Conservation (phyloP, 202 grass and related monocot genomes). For the Zizania palustris region DNA sequence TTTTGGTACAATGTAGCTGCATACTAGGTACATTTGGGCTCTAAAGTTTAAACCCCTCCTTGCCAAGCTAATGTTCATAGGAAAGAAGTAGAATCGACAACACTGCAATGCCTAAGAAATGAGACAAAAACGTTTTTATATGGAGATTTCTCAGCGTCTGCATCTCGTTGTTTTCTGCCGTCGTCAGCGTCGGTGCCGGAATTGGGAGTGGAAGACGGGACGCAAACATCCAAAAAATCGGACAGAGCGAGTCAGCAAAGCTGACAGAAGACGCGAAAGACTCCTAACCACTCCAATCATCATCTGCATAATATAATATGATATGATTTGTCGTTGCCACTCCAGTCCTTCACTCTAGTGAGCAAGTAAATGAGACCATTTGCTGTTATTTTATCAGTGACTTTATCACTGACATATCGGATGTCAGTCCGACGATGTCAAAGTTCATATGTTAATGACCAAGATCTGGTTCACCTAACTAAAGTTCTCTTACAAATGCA, state of each 20-base stretch:
- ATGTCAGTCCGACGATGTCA: no score
- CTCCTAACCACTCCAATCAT: conserved; percentile 2
- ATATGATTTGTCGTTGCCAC: neutral
- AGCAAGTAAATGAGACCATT: no score
- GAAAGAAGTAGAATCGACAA: neutral
- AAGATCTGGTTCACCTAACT: neutral
- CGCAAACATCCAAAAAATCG: neutral
- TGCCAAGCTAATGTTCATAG: neutral
- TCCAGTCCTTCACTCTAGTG: no score
- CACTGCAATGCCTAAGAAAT: neutral
- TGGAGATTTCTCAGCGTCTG: no score
- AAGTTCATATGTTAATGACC: no score
- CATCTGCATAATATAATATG: neutral
- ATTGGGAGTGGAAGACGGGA: neutral
- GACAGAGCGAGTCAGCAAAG: neutral
- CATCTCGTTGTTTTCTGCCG: neutral
- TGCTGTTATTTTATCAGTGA: no score
- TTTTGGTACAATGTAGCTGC: neutral
- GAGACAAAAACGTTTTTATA: neutral
- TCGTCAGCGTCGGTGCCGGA: conserved; percentile 14
- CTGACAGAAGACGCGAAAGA: neutral
- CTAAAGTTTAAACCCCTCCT: no score
- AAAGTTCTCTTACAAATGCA: neutral
- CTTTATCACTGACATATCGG: no score
- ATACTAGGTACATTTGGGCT: neutral